Evolutionary conservation across 2,329 filamentous ascomycete species (phyloP).

Genomic region (Trichoderma atrobrunneum): DNA sequence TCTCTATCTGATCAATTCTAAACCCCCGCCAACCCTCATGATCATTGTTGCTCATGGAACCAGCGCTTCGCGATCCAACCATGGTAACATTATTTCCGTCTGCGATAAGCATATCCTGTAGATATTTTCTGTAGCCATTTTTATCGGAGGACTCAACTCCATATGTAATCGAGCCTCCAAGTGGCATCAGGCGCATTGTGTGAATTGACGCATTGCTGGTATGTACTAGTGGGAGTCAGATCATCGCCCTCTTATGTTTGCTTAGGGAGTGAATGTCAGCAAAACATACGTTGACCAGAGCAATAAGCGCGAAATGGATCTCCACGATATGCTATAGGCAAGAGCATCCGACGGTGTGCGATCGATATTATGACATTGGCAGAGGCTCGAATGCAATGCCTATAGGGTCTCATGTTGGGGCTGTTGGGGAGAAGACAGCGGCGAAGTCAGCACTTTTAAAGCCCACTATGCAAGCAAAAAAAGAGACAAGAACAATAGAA

Average conservation of each 20-base stretch:
- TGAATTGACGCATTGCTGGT: neutral
- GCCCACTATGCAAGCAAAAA: neutral
- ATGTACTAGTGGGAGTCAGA: neutral
- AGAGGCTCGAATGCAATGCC: neutral
- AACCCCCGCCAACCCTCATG: slow-evolving; percentile 45
- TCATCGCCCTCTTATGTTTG: neutral
- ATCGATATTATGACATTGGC: neutral
- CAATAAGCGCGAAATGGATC: neutral
- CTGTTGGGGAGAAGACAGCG: neutral
- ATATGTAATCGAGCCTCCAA: neutral
- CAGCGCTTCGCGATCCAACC: slow-evolving; percentile 40
- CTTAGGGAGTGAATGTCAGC: neutral
- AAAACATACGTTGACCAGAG: neutral
- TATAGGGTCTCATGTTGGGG: neutral
- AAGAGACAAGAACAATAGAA: neutral
- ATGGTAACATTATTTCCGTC: slow-evolving; percentile 32
- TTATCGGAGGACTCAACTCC: neutral
- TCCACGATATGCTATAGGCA: neutral
- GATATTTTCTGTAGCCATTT: neutral
- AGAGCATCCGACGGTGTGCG: neutral
- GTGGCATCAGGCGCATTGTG: neutral
- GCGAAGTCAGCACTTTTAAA: neutral
- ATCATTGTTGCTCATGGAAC: slow-evolving; percentile 41
- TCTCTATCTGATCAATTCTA: slow-evolving; percentile 39
- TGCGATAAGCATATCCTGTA: neutral